Evolutionary conservation across 1,284 basidiomycete genomes (phyloP).

Genomic region (Athelia psychrophila): DNA sequence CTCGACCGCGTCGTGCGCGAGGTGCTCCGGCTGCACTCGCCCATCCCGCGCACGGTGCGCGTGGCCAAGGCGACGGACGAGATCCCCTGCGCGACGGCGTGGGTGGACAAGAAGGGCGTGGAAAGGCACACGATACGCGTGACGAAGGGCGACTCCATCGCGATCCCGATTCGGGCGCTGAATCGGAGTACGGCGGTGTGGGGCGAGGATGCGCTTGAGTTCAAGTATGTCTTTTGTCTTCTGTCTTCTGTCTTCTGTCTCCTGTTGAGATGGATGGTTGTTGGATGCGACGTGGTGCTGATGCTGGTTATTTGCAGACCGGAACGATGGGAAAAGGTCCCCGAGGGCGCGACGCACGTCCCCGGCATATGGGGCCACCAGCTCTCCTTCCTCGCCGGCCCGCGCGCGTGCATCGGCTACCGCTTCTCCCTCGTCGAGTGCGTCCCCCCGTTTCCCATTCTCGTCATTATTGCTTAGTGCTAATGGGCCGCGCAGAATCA

Average conservation of each 20-base stretch:
- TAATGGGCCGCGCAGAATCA: constrained; percentile 32
- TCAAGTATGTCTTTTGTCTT: constrained; percentile 21
- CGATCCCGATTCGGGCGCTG: constrained; percentile 29
- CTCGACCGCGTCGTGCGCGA: constrained; percentile 71
- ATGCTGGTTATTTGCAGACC: constrained; percentile 12
- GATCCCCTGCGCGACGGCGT: constrained; percentile 50
- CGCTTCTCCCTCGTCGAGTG: constrained; percentile 40
- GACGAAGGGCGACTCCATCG: constrained; percentile 22
- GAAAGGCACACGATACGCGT: constrained; percentile 26
- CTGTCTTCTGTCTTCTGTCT: background rate
- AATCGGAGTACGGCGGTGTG: constrained; percentile 31
- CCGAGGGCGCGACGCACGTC: constrained; percentile 12
- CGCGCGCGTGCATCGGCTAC: constrained; percentile 32
- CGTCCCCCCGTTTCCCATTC: background rate
- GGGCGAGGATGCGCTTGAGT: constrained; percentile 36
- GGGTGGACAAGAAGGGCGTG: constrained; percentile 38
- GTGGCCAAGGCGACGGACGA: constrained; percentile 50
- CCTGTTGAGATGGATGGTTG: background rate
- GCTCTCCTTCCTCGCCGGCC: constrained; percentile 23
- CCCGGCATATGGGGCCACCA: constrained; percentile 24
- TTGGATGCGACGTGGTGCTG: no score
- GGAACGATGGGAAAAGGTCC: constrained; percentile 23
- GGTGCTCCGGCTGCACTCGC: constrained; percentile 61
- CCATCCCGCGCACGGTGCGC: constrained; percentile 55
- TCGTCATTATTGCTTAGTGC: no score